These are phyloP conservation scores for Notholithocarpus densiflorus DNA, from an alignment of 306 rosid genomes.

Conservation along the genomic window DNA sequence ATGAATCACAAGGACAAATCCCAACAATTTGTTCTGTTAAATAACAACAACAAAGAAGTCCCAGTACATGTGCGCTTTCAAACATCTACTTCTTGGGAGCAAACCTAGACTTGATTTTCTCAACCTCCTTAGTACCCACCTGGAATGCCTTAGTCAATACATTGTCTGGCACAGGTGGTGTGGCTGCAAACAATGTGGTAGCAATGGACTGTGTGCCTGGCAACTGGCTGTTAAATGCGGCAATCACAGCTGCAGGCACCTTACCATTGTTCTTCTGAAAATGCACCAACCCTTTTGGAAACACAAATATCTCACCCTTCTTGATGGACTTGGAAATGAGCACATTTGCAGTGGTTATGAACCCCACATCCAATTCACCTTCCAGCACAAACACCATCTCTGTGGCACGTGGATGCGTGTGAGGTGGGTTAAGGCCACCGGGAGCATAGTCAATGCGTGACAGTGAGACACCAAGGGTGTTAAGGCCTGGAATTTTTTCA, in stretches of 20 bases:
- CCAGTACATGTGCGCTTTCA: neutral
- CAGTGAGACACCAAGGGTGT: conserved; percentile 81
- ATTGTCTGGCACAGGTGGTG: conserved; percentile 64
- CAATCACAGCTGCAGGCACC: conserved; percentile 51
- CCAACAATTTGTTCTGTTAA: neutral
- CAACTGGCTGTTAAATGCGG: conserved; percentile 80
- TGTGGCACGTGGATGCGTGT: conserved; percentile 94
- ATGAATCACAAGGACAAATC: neutral
- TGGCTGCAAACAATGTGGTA: conserved; percentile 55
- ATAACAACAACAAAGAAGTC: neutral
- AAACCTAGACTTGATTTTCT: conserved; percentile 61
- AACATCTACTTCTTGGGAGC: conserved; percentile 51
- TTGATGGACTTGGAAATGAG: conserved; percentile 59
- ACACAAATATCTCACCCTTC: conserved; percentile 74
- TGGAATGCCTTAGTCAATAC: conserved; percentile 65
- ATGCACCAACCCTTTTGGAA: conserved; percentile 76
- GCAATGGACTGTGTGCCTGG: conserved; percentile 73
- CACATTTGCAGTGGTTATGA: conserved; percentile 64
- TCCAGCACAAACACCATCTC: conserved; percentile 73
- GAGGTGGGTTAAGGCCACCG: conserved; percentile 89
- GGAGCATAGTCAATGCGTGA: conserved; percentile 83
- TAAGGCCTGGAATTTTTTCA: conserved; percentile 68
- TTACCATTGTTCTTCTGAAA: conserved; percentile 78
- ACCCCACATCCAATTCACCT: conserved; percentile 75
- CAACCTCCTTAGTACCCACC: conserved; percentile 52